Evolutionary conservation across 2,329 filamentous ascomycete genomes (phyloP).

Genomic region (Xylariaceae sp.): DNA sequence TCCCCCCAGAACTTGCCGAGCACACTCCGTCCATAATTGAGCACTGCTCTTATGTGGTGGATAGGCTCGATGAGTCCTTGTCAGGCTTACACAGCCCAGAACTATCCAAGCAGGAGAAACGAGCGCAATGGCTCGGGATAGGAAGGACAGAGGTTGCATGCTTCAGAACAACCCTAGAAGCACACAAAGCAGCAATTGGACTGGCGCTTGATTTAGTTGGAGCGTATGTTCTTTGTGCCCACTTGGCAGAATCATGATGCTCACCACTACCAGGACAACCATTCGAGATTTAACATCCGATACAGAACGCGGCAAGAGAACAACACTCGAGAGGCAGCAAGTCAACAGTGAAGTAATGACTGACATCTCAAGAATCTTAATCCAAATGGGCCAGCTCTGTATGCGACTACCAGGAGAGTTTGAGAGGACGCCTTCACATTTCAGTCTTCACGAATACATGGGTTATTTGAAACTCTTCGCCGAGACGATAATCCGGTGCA

Average conservation of each 20-base stretch:
- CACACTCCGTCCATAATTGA: conserved; percentile 46
- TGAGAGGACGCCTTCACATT: conserved; percentile 71
- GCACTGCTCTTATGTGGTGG: conserved; percentile 46
- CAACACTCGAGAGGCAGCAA: conserved; percentile 33
- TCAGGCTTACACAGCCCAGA: conserved; percentile 41
- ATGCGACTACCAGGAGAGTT: conserved; percentile 50
- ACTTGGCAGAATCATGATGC: conserved; percentile 16
- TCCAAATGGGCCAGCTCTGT: conserved; percentile 45
- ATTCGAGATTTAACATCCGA: conserved; percentile 35
- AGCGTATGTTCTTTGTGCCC: conserved; percentile 41
- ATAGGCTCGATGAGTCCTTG: conserved; percentile 46
- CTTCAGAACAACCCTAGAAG: conserved; percentile 46
- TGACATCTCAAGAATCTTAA: conserved; percentile 45
- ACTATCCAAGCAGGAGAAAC: conserved; percentile 47
- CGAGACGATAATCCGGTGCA: conserved; percentile 35
- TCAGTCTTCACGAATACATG: conserved; percentile 71
- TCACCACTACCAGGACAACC: conserved; percentile 36
- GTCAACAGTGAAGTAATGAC: conserved; percentile 36
- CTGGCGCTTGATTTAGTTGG: conserved; percentile 50
- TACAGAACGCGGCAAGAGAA: conserved; percentile 30
- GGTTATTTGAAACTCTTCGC: conserved; percentile 73
- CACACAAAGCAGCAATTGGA: conserved; percentile 48
- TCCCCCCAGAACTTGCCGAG: conserved; percentile 46
- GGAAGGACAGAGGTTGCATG: conserved; percentile 43
- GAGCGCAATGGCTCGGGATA: conserved; percentile 46